Percentiles rank a stretch among this genome's conserved stretches.
Evolutionary conservation across 169 alveolate species (phyloP).

Genomic region (Condylostoma magnum): DNA sequence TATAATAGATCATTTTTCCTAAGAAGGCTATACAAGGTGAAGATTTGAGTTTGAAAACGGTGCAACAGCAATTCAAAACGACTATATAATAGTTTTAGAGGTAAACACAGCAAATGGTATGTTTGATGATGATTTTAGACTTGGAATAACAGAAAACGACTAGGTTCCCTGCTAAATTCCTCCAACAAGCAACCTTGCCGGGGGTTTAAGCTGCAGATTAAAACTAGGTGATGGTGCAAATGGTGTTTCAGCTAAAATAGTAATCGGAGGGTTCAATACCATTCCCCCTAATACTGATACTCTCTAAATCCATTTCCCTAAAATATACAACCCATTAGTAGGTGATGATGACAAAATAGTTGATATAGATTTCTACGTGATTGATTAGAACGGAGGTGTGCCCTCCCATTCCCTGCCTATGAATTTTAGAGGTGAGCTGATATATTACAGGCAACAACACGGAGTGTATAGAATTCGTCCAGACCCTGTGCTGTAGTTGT

Average conservation of each 20-base stretch:
- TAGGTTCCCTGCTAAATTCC: neutral
- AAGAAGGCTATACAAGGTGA: neutral
- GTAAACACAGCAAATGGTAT: conserved; percentile 7
- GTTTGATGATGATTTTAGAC: conserved; percentile 19
- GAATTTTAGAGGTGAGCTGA: neutral
- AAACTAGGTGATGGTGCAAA: neutral
- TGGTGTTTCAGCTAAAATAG: conserved; percentile 2
- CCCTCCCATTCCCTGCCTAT: neutral
- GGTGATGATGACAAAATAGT: conserved; percentile 14
- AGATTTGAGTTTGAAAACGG: neutral
- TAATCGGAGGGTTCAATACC: neutral
- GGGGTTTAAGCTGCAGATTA: neutral
- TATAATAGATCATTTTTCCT: conserved; percentile 1
- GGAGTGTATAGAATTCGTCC: conserved; percentile 6
- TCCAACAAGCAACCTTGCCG: neutral
- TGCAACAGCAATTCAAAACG: neutral
- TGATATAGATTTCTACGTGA: neutral
- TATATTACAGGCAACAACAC: neutral
- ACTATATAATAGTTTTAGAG: conserved; percentile 6
- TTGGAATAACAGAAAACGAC: conserved; percentile 16
- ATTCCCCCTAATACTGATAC: neutral
- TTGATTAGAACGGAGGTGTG: conserved; percentile 15
- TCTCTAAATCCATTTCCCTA: conserved; percentile 1
- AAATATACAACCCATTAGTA: conserved; percentile 14
- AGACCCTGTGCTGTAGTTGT: neutral